phyloP scores from a whole-genome alignment of 768 basidiomycete species.

The Psilocybe azurescens region DNA sequence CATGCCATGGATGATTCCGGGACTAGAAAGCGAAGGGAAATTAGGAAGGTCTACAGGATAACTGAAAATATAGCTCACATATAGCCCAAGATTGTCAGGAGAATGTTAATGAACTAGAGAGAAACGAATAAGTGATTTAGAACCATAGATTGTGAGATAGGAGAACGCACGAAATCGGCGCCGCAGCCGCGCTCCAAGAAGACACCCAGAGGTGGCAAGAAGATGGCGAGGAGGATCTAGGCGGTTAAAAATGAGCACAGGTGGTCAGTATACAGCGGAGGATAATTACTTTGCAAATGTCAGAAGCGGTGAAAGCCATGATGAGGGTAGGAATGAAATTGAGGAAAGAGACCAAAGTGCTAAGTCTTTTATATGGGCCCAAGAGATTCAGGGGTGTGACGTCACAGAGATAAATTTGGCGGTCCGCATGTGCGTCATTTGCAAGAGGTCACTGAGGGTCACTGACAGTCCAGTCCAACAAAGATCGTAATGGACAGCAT shows the following conservation, averaged over 20 bases:
- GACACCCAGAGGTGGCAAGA: slow-evolving; percentile 85
- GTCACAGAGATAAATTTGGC: neutral
- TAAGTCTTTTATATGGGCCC: slow-evolving; percentile 8
- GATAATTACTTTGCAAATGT: slow-evolving; percentile 73
- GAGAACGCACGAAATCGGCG: slow-evolving; percentile 67
- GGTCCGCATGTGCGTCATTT: neutral
- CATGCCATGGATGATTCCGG: slow-evolving; percentile 78
- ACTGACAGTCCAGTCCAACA: no score
- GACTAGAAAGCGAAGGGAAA: slow-evolving; percentile 44
- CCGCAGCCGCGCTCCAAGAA: slow-evolving; percentile 88
- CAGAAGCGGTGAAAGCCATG: slow-evolving; percentile 73
- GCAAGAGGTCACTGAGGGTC: no score
- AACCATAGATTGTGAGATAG: slow-evolving; percentile 6
- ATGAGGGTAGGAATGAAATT: slow-evolving; percentile 1
- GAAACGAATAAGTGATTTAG: slow-evolving; percentile 5
- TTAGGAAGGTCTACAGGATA: neutral
- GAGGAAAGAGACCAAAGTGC: slow-evolving; percentile 1
- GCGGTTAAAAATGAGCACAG: slow-evolving; percentile 8
- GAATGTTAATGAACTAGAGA: slow-evolving; percentile 69
- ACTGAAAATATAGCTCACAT: slow-evolving; percentile 52
- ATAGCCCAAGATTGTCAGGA: slow-evolving; percentile 80
- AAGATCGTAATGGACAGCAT: slow-evolving; percentile 3
- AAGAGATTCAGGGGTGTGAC: slow-evolving; percentile 8
- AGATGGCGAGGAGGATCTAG: slow-evolving; percentile 64
- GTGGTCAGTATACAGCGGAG: slow-evolving; percentile 14